A percentile compares a stretch with the other conserved stretches of the same genome.
These are phyloP conservation scores for Ceriops tagal DNA, from an alignment of 345 rosid species.

Conservation along the genomic window DNA sequence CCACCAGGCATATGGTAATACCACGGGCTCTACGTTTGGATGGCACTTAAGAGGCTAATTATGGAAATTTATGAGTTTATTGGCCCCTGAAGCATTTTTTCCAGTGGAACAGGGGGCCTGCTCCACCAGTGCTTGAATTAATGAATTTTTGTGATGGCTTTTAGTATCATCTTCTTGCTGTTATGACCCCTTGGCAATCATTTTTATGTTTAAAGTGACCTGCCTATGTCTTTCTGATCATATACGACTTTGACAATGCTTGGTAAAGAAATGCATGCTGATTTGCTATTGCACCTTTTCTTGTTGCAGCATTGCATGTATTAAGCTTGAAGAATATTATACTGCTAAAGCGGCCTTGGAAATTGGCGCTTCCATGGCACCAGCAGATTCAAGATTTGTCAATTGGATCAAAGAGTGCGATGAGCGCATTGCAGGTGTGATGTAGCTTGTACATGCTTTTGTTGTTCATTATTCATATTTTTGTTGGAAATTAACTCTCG, in stretches of 20 bases:
- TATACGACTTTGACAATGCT: background rate
- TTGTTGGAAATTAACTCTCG: background rate
- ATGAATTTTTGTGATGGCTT: too few relatives aligned
- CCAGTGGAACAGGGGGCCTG: background rate
- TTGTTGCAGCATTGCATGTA: slow-evolving; percentile 61
- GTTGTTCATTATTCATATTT: background rate
- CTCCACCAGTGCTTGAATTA: background rate
- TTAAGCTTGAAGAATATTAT: slow-evolving; percentile 82
- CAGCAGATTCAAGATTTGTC: slow-evolving; percentile 55
- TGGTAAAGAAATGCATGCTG: background rate
- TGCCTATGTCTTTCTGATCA: background rate
- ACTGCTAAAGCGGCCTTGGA: slow-evolving; percentile 83
- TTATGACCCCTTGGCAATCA: background rate
- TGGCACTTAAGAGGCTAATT: background rate
- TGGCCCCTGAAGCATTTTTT: too few relatives aligned
- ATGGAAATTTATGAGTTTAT: too few relatives aligned
- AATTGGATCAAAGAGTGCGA: slow-evolving; percentile 72
- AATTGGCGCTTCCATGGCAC: slow-evolving; percentile 56
- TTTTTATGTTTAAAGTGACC: background rate
- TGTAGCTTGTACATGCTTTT: background rate
- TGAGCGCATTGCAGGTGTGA: slow-evolving; percentile 50
- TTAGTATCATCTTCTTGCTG: too few relatives aligned
- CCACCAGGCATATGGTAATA: too few relatives aligned
- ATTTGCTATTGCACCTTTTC: background rate
- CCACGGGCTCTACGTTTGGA: too few relatives aligned